Base-by-base conservation (phyloP, 2,329 filamentous ascomycete genomes). In the Zopfia rhizophila region DNA sequence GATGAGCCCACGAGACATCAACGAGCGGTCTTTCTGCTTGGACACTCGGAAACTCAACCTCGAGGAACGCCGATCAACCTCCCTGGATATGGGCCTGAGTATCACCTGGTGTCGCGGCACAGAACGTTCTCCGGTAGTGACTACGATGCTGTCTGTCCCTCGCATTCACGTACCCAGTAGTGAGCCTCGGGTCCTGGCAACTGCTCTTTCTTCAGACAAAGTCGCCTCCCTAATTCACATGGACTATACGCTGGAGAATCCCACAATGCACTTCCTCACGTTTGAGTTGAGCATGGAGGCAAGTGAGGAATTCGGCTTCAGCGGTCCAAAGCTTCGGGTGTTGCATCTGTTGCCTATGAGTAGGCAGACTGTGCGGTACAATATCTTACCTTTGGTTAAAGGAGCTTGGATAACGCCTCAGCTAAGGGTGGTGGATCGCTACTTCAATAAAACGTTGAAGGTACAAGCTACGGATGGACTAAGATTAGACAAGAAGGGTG, bases 271-370 rank as follows among this genome's bases (percentile, higher is more conserved):
- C 70, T 95, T 96, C 72, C 82, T 99, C 37, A 96, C 92, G 0
- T 99, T 99, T 73, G 91, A 90, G 21, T 72, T 97, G 36, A 85
- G 81, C 18, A 96, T 99, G 91, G 93, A 99, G 59, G 89, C 91
- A 3, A 93, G 85, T 66, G 91, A 96, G 55, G 84, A 91, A 40
- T 97, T 97, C 72, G 93, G 91, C 0, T 97, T 99, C 71, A 91
- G 90, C 6, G 94, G 94, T 0, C 79, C 90, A 2, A 97, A 97
- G 75, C 81, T 88, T 55, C 86, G 85, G 10, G 88, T 87, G 1
- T 60, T 97, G 39, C 90, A 94, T 63, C 75, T 97, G 29, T 81
- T 96, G 32, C 94, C 94, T 0, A 77, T 96, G 52, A 92, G 90
- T 48, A 78, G 92, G 48, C 81, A 90, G 33, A 82, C 80, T 1